Conservation (phyloP, 2,329 filamentous ascomycete genomes). For the Monosporascus sp. region DNA sequence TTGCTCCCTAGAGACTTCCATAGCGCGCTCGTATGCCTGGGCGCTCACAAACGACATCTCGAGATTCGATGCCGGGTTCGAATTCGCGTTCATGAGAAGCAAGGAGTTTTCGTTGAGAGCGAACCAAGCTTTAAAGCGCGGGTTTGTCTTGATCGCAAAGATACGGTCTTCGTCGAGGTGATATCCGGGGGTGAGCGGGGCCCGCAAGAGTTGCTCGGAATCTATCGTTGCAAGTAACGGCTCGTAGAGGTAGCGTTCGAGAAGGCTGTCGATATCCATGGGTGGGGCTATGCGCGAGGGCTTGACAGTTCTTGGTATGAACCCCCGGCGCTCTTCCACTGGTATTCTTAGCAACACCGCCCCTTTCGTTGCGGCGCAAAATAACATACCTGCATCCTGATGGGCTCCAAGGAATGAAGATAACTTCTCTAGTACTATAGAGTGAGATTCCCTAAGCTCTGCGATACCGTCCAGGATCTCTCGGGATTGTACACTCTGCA, state of each 20-base stretch:
- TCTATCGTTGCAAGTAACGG: background rate
- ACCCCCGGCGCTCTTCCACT: background rate
- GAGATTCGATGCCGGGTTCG: background rate
- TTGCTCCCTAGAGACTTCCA: background rate
- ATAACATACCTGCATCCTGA: background rate
- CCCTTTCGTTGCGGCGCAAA: too few species aligned
- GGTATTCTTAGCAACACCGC: too few species aligned
- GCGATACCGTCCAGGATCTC: background rate
- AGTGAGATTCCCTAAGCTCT: background rate
- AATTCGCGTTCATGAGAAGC: slow-evolving; percentile 4
- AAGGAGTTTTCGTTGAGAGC: slow-evolving; percentile 1
- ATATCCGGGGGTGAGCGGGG: background rate
- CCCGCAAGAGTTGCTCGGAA: background rate
- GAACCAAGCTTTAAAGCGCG: slow-evolving; percentile 2
- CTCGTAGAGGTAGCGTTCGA: background rate
- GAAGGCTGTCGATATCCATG: background rate
- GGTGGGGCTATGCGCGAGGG: background rate
- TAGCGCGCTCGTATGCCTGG: background rate
- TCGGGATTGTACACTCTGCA: background rate
- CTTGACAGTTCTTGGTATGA: background rate
- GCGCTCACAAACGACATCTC: slow-evolving; percentile 1
- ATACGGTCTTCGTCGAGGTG: slow-evolving; percentile 1
- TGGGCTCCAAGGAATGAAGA: background rate
- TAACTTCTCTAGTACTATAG: background rate
- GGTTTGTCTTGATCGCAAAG: background rate